Percentiles rank a stretch among this genome's conserved stretches.
Evolutionary conservation across 768 basidiomycete genomes (phyloP).

Genomic region (Kwoniella dendrophila): DNA sequence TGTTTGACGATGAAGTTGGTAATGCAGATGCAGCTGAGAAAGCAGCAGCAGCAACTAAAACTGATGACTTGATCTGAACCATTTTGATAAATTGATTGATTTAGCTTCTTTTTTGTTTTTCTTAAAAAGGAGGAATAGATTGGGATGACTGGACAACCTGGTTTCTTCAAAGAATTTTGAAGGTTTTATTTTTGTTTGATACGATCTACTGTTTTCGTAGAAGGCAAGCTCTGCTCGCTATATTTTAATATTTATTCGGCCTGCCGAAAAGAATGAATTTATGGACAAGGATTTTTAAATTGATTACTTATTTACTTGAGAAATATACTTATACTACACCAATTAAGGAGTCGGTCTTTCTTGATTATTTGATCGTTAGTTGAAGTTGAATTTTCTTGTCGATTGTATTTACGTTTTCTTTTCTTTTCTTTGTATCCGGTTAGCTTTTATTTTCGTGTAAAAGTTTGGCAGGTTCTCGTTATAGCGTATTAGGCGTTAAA

Average conservation of each 20-base stretch:
- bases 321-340: conserved; percentile 6
- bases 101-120: background rate
- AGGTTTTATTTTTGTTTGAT: background rate
- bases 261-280: conserved; percentile 11
- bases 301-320: no score
- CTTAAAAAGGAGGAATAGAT: background rate
- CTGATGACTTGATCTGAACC: conserved; percentile 27
- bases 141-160: conserved; percentile 15
- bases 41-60: conserved; percentile 21
- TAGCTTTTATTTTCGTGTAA: background rate
- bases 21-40: conserved; percentile 21
- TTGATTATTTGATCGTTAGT: background rate
- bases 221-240: conserved; percentile 21
- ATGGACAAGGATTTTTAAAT: conserved; percentile 1
- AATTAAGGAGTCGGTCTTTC: conserved; percentile 15
- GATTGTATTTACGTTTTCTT: background rate
- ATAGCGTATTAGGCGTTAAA: conserved; percentile 6
- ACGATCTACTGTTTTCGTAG: background rate
- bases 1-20: conserved; percentile 9
- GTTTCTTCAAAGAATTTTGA: background rate
- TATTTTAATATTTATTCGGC: conserved; percentile 8
- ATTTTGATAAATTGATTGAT: conserved; percentile 1
- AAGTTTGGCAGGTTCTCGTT: background rate
- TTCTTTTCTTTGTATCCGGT: conserved; percentile 1
- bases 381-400: background rate